Evolutionary conservation across 306 rosid genomes (phyloP).

Genomic region (Ziziphus jujuba): DNA sequence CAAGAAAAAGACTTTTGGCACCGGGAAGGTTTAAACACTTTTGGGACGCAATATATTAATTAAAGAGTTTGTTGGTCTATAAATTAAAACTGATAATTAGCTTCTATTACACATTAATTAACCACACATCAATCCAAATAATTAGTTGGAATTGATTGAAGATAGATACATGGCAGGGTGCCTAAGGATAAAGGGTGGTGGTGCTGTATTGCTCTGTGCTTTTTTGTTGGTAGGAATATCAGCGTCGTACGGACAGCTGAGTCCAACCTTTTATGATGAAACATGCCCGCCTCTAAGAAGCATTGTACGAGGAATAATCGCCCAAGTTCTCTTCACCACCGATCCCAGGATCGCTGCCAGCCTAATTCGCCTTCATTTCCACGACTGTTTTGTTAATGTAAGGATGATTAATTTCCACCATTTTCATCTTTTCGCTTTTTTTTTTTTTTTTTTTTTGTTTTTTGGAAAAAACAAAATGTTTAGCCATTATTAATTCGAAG

Average conservation of each 20-base stretch:
- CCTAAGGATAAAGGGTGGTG: too few species aligned
- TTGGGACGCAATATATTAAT: too few species aligned
- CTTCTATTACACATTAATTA: too few species aligned
- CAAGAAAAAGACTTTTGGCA: too few species aligned
- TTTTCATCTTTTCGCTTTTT: neutral
- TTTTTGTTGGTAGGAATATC: neutral
- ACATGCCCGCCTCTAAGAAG: neutral
- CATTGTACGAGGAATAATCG: neutral
- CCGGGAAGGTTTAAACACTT: too few species aligned
- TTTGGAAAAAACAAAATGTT: neutral
- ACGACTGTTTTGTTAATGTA: slow-evolving; percentile 5
- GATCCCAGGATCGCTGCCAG: slow-evolving; percentile 6
- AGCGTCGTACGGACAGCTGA: neutral
- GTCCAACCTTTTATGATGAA: neutral
- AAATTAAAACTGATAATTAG: too few species aligned
- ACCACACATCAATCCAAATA: too few species aligned
- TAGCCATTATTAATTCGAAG: neutral
- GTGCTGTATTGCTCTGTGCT: neutral
- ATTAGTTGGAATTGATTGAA: too few species aligned
- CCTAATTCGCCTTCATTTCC: slow-evolving; percentile 14
- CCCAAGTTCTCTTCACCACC: neutral
- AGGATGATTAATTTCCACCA: neutral
- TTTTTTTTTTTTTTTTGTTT: too few species aligned
- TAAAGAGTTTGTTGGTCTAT: too few species aligned
- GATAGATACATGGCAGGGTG: too few species aligned